Evolutionary conservation across 495 filamentous ascomycete species (phyloP), one percentile per base, ranked within the genome.

Genomic region (Xylaria castorea): DNA sequence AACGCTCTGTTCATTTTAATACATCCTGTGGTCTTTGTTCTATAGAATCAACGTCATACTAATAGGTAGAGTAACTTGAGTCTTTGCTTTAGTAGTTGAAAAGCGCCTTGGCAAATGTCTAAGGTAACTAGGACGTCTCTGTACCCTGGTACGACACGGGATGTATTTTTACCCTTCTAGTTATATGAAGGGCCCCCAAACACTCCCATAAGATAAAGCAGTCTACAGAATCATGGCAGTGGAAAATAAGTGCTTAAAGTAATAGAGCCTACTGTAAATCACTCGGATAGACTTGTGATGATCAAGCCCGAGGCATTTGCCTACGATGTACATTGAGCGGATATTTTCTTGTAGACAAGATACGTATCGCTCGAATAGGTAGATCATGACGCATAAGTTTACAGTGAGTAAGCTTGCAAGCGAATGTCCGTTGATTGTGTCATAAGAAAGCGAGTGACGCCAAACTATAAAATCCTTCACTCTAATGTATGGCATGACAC

Each of bases 391-490:
- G n/a, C 18, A 16, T 2, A 60, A 20, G 2, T 20, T 18, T 36
- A 20, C 36, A 60, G 27, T 36, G 55, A 12, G 22, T 22, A 38
- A 34, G 58, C 58, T 61, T 61, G 16, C 20, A 61, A 61, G 58
- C 58, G 58, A 61, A 61, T 11, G 58, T 61, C 32, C 3, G 38
- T 22, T 32, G 14, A 20, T 66, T 48, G 63, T 66, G 25, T 30
- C 7, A 32, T 48, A 50, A 32, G 1, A 16, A 34, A 66, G 42
- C 40, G 63, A 48, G 40, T n/a, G 63, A 48, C 40, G 18, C 18
- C 16, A 5, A 32, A 9, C 25, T 66, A 22, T 27, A 48, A 20
- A 5, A 18, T 50, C 42, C 63, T 50, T 34, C 63, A 27, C 12
- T 14, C n/a, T 12, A 27, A 50, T 20, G 42, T 25, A 32, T 16